Percentiles rank a stretch among this genome's conserved stretches.
Evolutionary conservation across 2,329 filamentous ascomycete species (phyloP).

Genomic region (Penicillium frequentans): DNA sequence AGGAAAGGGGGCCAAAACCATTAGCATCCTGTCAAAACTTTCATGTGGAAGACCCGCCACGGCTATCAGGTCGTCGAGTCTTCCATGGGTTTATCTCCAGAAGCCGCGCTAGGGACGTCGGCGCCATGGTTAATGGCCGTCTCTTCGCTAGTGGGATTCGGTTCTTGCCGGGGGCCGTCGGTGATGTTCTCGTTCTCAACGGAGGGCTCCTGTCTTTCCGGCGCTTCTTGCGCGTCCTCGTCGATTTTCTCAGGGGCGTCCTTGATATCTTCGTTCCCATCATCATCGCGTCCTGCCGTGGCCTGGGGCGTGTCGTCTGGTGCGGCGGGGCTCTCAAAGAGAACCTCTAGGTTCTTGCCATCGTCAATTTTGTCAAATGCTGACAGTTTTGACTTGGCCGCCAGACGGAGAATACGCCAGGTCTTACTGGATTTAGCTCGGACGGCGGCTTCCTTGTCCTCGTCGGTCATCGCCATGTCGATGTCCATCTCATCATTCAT

Average conservation of each 20-base stretch:
- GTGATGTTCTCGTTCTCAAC: constrained; percentile 8
- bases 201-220: not conserved
- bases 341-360: constrained; percentile 64
- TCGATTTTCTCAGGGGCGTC: not conserved
- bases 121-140: constrained; percentile 4
- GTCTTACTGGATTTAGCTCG: constrained; percentile 82
- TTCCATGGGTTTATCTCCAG: constrained; percentile 12
- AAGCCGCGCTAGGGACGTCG: constrained; percentile 10
- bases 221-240: not conserved
- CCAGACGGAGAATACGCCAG: constrained; percentile 84
- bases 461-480: constrained; percentile 70
- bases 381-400: constrained; percentile 70
- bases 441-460: constrained; percentile 59
- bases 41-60: constrained; percentile 5
- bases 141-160: constrained; percentile 1
- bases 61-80: constrained; percentile 14
- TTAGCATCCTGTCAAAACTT: constrained; percentile 5
- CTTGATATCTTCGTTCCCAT: not conserved
- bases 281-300: constrained; percentile 3
- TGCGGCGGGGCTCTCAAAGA: constrained; percentile 41
- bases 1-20: constrained; percentile 15
- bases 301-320: constrained; percentile 9
- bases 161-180: constrained; percentile 4
- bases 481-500: constrained; percentile 81
- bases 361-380: constrained; percentile 87